Conservation (phyloP, 2,329 filamentous ascomycete genomes). For the Neonectria faginata region DNA sequence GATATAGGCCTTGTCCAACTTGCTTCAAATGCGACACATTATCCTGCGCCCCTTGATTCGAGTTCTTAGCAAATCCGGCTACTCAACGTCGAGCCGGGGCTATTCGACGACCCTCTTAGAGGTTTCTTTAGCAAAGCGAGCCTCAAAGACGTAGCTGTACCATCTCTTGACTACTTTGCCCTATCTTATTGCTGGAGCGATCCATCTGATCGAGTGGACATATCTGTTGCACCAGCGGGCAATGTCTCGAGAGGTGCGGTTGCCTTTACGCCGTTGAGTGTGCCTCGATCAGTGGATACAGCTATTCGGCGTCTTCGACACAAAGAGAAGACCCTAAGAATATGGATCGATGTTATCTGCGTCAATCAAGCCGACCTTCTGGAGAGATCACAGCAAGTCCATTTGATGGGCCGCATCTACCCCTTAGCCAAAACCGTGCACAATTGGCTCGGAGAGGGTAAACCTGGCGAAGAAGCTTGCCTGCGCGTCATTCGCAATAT, state of each 20-base stretch:
- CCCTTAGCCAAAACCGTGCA: not conserved
- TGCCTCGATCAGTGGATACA: not conserved
- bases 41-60: no score
- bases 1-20: no score
- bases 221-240: not conserved
- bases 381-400: not conserved
- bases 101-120: no score
- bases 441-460: no score
- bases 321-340: not conserved
- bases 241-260: no score
- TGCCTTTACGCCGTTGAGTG: not conserved
- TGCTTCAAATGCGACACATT: no score
- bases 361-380: not conserved
- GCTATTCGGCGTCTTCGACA: not conserved
- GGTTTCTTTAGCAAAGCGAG: no score
- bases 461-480: no score
- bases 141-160: no score
- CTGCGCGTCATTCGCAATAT: no score
- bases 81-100: no score
- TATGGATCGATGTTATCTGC: not conserved
- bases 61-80: no score
- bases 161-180: not conserved
- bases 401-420: not conserved
- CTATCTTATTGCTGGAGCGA: not conserved
- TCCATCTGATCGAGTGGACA: not conserved